Conservation (phyloP, 345 rosid genomes). For the Anastatica hierochuntica region DNA sequence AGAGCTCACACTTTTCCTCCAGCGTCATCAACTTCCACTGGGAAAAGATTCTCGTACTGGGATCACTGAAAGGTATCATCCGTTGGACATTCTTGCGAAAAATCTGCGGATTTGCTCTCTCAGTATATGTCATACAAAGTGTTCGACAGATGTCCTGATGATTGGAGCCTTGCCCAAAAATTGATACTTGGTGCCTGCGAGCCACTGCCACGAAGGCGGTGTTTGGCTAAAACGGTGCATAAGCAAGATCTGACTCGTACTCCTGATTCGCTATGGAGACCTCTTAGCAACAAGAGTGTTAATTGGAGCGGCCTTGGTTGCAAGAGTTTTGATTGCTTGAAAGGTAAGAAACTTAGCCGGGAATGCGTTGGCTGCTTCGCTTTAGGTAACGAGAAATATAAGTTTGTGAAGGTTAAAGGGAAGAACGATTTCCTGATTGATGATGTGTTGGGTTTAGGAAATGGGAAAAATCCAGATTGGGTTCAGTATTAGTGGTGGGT, state of each 20-base stretch:
- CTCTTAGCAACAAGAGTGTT: conserved; percentile 63
- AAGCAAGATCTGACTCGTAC: conserved; percentile 50
- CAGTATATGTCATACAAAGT: conserved; percentile 75
- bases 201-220: conserved; percentile 86
- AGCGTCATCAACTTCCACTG: conserved; percentile 67
- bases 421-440: conserved; percentile 78
- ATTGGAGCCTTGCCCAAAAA: conserved; percentile 75
- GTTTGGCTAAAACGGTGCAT: conserved; percentile 55
- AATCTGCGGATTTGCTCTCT: conserved; percentile 72
- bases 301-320: conserved; percentile 95
- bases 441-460: conserved; percentile 63
- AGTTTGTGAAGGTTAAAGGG: conserved; percentile 54
- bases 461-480: conserved; percentile 74
- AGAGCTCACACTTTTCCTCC: conserved; percentile 78
- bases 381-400: conserved; percentile 50
- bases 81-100: conserved; percentile 87
- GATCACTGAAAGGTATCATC: conserved; percentile 89
- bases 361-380: conserved; percentile 86
- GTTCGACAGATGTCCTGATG: conserved; percentile 62
- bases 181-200: conserved; percentile 65
- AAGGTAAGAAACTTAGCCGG: conserved; percentile 56
- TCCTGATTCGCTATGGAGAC: conserved; percentile 70
- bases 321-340: conserved; percentile 68
- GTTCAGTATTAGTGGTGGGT: conserved; percentile 77
- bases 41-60: conserved; percentile 77